These are phyloP conservation scores for Trametes versicolor DNA, from an alignment of 1,284 basidiomycete genomes.

Conservation along the genomic window DNA sequence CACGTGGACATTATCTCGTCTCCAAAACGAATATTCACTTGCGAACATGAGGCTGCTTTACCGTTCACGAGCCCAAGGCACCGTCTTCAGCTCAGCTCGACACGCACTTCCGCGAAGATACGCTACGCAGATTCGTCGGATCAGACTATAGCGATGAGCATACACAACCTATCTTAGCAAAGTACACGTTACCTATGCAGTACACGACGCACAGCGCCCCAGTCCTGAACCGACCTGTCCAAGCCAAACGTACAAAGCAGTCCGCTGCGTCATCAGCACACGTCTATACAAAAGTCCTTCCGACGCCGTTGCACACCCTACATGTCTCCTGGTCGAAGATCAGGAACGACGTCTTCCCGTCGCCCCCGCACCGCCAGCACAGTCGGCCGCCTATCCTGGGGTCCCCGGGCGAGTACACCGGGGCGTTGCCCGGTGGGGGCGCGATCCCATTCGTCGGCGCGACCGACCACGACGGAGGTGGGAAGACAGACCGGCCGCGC, in stretches of 20 bases:
- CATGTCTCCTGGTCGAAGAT: conserved; percentile 63
- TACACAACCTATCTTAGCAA: too few species aligned
- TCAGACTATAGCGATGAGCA: too few species aligned
- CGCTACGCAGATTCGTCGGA: too few species aligned
- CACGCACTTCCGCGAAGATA: too few species aligned
- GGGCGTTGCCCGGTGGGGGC: conserved; percentile 50
- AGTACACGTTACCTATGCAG: neutral
- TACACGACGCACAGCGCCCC: neutral
- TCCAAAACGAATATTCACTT: too few species aligned
- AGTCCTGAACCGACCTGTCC: neutral
- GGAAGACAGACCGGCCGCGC: conserved; percentile 16
- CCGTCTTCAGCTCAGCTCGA: too few species aligned
- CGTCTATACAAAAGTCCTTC: conserved; percentile 53
- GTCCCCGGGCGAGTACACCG: conserved; percentile 71
- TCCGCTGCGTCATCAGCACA: neutral
- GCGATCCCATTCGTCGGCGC: conserved; percentile 11
- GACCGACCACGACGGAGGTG: conserved; percentile 30
- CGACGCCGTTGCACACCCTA: conserved; percentile 65
- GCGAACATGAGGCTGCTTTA: too few species aligned
- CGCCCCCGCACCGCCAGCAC: conserved; percentile 73
- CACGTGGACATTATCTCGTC: too few species aligned
- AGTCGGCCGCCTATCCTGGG: conserved; percentile 71
- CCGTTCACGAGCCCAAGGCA: too few species aligned
- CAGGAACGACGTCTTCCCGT: conserved; percentile 61
- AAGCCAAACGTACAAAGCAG: neutral